A percentile compares a stretch with the other conserved stretches of the same genome.
Conservation (phyloP, 2,329 filamentous ascomycete genomes). For the Tolypocladium ophioglossoides region DNA sequence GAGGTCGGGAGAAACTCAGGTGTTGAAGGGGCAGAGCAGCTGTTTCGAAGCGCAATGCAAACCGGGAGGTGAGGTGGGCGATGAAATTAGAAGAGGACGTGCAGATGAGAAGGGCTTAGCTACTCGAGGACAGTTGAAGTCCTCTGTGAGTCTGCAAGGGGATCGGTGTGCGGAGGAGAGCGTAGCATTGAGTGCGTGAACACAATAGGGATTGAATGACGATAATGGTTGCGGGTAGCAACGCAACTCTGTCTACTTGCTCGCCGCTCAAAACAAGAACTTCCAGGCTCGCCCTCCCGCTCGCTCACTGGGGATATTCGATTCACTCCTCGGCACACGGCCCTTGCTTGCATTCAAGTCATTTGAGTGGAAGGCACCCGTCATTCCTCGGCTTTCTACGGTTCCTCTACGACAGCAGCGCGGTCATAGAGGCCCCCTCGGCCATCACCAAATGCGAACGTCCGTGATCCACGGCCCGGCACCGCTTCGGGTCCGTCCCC, state of each 20-base stretch:
- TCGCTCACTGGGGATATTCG: neutral
- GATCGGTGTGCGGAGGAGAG: neutral
- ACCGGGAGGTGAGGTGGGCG: neutral
- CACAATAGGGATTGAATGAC: neutral
- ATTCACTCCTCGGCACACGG: neutral
- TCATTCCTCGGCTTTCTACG: too few relatives aligned
- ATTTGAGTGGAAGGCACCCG: too few relatives aligned
- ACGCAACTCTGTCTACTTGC: neutral
- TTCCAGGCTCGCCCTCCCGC: neutral
- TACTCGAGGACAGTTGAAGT: neutral
- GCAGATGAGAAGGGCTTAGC: neutral
- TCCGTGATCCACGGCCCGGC: too few relatives aligned
- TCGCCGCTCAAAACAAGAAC: neutral
- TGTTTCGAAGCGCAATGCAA: neutral
- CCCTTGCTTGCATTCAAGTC: neutral
- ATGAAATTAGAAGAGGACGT: neutral
- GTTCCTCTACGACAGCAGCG: too few relatives aligned
- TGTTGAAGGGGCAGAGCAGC: neutral
- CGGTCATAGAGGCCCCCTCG: too few relatives aligned
- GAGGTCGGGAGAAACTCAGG: neutral
- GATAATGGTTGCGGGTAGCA: neutral
- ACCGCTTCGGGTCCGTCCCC: too few relatives aligned
- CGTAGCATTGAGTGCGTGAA: neutral
- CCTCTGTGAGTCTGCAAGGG: neutral
- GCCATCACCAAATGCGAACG: too few relatives aligned